Conservation (phyloP, 1,284 basidiomycete genomes). For the Leccinum huronense region DNA sequence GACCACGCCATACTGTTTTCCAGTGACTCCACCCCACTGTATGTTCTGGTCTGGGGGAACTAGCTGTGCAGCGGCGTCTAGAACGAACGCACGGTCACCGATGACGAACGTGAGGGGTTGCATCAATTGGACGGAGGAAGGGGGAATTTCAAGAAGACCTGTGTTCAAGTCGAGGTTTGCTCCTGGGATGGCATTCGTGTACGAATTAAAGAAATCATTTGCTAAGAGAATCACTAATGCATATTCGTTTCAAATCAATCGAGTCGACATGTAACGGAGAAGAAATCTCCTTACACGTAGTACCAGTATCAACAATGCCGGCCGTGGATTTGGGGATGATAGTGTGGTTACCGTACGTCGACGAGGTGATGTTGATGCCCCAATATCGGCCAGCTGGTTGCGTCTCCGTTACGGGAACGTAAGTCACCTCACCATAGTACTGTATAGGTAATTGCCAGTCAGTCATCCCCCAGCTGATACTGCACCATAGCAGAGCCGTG, state of each 20-base stretch:
- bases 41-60: slow-evolving; percentile 24
- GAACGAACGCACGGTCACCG: slow-evolving; percentile 11
- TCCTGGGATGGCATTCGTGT: slow-evolving; percentile 10
- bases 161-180: neutral
- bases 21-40: slow-evolving; percentile 15
- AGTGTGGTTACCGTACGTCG: slow-evolving; percentile 16
- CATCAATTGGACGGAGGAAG: neutral
- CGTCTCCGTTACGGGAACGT: slow-evolving; percentile 26
- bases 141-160: neutral
- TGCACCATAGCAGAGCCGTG: neutral
- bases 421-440: slow-evolving; percentile 23
- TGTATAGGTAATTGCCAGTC: slow-evolving; percentile 3
- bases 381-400: slow-evolving; percentile 22
- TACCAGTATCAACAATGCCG: slow-evolving; percentile 24
- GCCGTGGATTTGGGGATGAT: slow-evolving; percentile 23
- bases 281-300: slow-evolving; percentile 11
- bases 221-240: slow-evolving; percentile 24
- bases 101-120: slow-evolving; percentile 10
- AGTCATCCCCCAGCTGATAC: neutral
- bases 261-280: neutral
- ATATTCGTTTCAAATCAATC: neutral
- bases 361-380: slow-evolving; percentile 27
- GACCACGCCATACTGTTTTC: slow-evolving; percentile 24
- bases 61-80: slow-evolving; percentile 30
- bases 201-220: slow-evolving; percentile 23